Evolutionary conservation across 345 rosid genomes (phyloP).

Genomic region (Theobroma cacao): DNA sequence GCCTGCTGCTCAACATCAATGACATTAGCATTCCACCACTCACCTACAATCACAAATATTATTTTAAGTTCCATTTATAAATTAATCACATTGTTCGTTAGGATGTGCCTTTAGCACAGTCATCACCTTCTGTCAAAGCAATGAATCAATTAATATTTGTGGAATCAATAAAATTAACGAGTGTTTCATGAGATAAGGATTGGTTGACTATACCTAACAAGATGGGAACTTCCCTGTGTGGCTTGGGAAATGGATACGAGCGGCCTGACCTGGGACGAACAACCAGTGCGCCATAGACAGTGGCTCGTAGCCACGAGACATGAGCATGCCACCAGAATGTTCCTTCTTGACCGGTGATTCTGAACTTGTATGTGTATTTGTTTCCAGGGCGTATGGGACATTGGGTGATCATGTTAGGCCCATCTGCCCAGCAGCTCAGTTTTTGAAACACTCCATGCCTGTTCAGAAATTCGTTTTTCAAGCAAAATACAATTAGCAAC

Average conservation of each 20-base stretch:
- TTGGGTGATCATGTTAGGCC: constrained; percentile 72
- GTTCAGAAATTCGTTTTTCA: not conserved
- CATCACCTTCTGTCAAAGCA: no score
- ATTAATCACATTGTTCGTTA: no score
- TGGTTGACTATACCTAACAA: constrained; percentile 47
- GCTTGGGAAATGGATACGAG: constrained; percentile 75
- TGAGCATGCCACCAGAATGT: constrained; percentile 99
- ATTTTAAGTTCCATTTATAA: no score
- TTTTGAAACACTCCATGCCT: constrained; percentile 84
- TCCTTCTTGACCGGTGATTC: constrained; percentile 67
- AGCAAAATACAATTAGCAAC: not conserved
- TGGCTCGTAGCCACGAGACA: constrained; percentile 63
- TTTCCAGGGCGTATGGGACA: constrained; percentile 71
- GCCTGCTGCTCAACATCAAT: constrained; percentile 53
- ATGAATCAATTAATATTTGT: no score
- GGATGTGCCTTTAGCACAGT: not conserved
- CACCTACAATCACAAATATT: constrained; percentile 38
- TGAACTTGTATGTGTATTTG: constrained; percentile 63
- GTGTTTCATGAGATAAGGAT: no score
- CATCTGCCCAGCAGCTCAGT: constrained; percentile 80
- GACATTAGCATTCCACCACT: constrained; percentile 87
- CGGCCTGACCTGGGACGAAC: constrained; percentile 58
- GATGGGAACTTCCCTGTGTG: constrained; percentile 67
- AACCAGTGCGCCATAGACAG: constrained; percentile 76
- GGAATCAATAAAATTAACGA: no score